phyloP scores from a whole-genome alignment of 2,329 filamentous ascomycete species.

The Rosellinia necatrix region DNA sequence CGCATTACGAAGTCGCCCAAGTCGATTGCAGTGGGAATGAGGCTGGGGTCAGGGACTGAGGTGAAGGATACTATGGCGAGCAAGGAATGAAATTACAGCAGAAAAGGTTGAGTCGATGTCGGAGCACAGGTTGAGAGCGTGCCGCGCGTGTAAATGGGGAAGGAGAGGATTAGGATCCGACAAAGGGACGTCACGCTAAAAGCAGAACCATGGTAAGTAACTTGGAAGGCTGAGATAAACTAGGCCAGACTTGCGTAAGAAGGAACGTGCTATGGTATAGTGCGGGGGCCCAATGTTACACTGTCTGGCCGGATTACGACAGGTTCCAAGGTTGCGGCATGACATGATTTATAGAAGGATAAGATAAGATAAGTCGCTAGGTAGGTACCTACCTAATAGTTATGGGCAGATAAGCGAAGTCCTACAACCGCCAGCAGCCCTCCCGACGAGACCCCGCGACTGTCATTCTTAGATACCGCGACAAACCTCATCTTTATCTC shows the following conservation, averaged over 20 bases:
- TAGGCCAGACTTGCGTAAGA: not conserved
- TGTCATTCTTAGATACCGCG: constrained; percentile 7
- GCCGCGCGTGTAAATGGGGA: too few species aligned
- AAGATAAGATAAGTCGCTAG: too few species aligned
- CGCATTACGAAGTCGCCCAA: constrained; percentile 34
- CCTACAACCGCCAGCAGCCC: not conserved
- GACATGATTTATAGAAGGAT: too few species aligned
- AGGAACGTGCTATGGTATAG: not conserved
- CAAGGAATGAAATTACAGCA: not conserved
- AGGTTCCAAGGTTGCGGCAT: too few species aligned
- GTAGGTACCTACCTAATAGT: too few species aligned
- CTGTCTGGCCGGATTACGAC: too few species aligned
- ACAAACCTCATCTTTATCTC: not conserved
- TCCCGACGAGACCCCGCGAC: not conserved
- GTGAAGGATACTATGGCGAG: not conserved
- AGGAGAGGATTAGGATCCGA: constrained; percentile 23
- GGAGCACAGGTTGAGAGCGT: too few species aligned
- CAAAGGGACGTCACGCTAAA: constrained; percentile 7
- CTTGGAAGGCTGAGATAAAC: not conserved
- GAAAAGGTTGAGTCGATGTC: too few species aligned
- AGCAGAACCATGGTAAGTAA: constrained; percentile 1
- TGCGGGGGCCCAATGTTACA: too few species aligned
- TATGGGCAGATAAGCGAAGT: too few species aligned
- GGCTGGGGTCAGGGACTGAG: not conserved
- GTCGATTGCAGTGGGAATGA: constrained; percentile 8